Conservation (phyloP, 2,329 filamentous ascomycete species). For the Pseudogymnoascus verrucosus region DNA sequence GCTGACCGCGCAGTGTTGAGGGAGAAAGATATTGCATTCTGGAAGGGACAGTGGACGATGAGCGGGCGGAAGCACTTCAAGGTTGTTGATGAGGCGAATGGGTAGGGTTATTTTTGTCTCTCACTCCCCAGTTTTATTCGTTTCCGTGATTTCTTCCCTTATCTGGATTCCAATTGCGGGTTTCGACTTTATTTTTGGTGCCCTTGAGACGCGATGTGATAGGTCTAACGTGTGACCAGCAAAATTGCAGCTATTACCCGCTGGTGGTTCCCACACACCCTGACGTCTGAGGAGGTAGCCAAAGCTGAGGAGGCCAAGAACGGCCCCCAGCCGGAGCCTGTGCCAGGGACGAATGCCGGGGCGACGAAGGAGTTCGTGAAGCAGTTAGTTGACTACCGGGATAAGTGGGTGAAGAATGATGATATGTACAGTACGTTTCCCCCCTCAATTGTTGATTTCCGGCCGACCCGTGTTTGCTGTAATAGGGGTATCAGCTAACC, state of each 20-base stretch:
- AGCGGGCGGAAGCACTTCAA: neutral
- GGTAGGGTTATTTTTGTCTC: conserved; percentile 3
- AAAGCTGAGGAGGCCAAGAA: conserved; percentile 3
- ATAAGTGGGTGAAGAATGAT: conserved; percentile 26
- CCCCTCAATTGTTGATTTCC: neutral
- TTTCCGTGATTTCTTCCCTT: conserved; percentile 21
- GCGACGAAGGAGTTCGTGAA: conserved; percentile 26
- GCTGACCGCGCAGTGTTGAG: neutral
- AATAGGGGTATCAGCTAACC: neutral
- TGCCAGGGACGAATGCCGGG: conserved; percentile 26
- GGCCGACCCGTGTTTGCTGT: neutral
- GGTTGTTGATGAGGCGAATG: neutral
- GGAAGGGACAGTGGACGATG: neutral
- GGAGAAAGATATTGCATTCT: neutral
- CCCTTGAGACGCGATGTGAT: neutral
- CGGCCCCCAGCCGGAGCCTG: conserved; percentile 16
- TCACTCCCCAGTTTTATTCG: conserved; percentile 14
- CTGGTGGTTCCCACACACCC: conserved; percentile 29
- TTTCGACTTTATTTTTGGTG: neutral
- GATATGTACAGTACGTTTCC: conserved; percentile 24
- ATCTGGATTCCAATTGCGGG: neutral
- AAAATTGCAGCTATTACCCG: conserved; percentile 28
- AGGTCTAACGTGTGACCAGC: conserved; percentile 8
- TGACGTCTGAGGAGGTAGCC: conserved; percentile 16
- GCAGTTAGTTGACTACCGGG: conserved; percentile 19